A percentile compares a stretch with the other conserved stretches of the same genome.
Evolutionary conservation across 1,139 yeast genomes (phyloP).

Genomic region (Diutina neorugosa): DNA sequence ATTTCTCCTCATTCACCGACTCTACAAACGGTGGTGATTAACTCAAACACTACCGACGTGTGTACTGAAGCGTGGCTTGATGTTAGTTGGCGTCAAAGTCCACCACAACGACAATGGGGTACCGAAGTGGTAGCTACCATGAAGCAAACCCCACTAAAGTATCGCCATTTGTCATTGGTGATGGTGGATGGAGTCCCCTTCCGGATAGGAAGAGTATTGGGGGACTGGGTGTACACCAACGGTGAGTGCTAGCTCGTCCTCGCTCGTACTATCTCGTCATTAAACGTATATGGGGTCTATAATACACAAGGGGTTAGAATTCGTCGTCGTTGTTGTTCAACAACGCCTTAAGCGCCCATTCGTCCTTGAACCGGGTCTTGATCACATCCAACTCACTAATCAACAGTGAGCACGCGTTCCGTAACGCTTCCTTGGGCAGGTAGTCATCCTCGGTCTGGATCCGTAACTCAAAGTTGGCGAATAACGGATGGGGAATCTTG

Average conservation of each 20-base stretch:
- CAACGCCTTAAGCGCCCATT: conserved; percentile 84
- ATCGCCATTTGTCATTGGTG: not conserved
- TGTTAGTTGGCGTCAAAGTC: not conserved
- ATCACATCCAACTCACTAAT: conserved; percentile 68
- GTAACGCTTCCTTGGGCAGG: conserved; percentile 81
- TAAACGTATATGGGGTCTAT: not conserved
- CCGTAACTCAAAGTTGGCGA: conserved; percentile 88
- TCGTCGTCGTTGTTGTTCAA: conserved; percentile 43
- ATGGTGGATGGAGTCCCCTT: not conserved
- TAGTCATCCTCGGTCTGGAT: conserved; percentile 94
- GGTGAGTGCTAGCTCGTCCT: not conserved
- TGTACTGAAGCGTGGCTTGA: not conserved
- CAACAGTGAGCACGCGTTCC: conserved; percentile 75
- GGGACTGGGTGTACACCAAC: not conserved
- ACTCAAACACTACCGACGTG: not conserved
- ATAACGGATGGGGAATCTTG: conserved; percentile 94
- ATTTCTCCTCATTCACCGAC: not conserved
- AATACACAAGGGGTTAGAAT: not conserved
- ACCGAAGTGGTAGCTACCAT: not conserved
- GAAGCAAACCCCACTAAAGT: not conserved
- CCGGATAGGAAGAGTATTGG: not conserved
- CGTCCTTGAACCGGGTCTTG: conserved; percentile 71
- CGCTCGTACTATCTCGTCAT: not conserved
- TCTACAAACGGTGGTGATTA: not conserved
- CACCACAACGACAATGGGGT: not conserved